phyloP scores from a whole-genome alignment of 1,139 yeast species.

The Yamadazyma epiphylla region DNA sequence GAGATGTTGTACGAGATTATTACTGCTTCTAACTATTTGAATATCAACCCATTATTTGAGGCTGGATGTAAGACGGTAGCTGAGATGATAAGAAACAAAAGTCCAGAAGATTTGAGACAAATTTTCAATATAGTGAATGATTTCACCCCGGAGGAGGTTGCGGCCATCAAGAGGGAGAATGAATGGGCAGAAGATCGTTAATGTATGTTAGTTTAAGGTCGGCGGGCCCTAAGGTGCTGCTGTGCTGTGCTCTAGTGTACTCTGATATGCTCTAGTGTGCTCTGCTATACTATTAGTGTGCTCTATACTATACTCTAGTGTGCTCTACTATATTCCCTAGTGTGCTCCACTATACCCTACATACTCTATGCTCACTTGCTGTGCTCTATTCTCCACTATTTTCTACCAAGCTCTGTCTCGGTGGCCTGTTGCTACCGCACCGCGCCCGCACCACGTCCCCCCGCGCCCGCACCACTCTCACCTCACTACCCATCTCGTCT shows the following conservation, averaged over 20 bases:
- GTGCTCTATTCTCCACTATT: too few species aligned
- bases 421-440: too few species aligned
- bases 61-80: constrained; percentile 98
- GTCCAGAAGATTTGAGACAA: constrained; percentile 94
- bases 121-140: constrained; percentile 93
- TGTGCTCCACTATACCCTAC: too few species aligned
- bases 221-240: too few species aligned
- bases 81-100: constrained; percentile 94
- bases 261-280: too few species aligned
- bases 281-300: too few species aligned
- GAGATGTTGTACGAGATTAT: constrained; percentile 98
- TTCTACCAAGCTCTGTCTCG: too few species aligned
- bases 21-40: constrained; percentile 91
- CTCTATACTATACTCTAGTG: too few species aligned
- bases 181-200: constrained; percentile 94
- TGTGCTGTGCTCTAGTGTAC: too few species aligned
- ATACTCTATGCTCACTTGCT: too few species aligned
- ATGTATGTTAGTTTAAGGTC: neutral
- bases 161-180: constrained; percentile 93
- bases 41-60: constrained; percentile 87
- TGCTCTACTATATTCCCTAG: too few species aligned
- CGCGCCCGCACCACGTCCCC: too few species aligned
- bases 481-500: neutral
- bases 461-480: neutral
- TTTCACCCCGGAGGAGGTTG: constrained; percentile 97